Conservation (phyloP, 108 stramenopile species). For the Cyclostephanos invisitatus region DNA sequence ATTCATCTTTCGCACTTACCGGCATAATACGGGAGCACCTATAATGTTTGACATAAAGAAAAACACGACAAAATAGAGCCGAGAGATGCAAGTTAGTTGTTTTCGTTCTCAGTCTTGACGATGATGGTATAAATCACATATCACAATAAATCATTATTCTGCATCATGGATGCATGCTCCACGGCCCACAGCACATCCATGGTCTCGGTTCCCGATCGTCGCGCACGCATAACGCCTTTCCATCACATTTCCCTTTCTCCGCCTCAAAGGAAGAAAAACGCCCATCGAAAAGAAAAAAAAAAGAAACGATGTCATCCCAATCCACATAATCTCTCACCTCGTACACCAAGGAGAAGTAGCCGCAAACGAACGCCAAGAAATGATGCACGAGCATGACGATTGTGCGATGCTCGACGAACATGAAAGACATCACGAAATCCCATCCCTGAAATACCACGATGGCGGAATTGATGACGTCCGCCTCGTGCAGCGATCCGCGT, state of each 20-base stretch:
- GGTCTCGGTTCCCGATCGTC: no score
- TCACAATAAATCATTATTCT: no score
- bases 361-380: constrained; percentile 54
- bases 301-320: no score
- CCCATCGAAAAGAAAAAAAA: not conserved
- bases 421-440: constrained; percentile 55
- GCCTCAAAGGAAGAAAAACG: not conserved
- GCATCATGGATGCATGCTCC: no score
- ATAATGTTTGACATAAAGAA: not conserved
- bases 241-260: no score
- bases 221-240: not conserved
- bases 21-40: constrained; percentile 22
- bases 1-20: constrained; percentile 3
- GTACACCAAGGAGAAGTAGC: constrained; percentile 52
- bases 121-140: no score
- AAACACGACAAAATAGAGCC: not conserved
- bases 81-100: no score
- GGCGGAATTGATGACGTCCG: constrained; percentile 30
- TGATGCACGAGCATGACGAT: constrained; percentile 67
- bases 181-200: not conserved
- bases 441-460: constrained; percentile 63
- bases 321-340: constrained; percentile 60
- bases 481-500: constrained; percentile 20
- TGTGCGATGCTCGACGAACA: constrained; percentile 57
- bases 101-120: no score